A percentile compares a stretch with the other conserved stretches of the same genome.
These are phyloP conservation scores for Lactifluus rugatus DNA, from an alignment of 768 basidiomycete genomes.

Conservation along the genomic window DNA sequence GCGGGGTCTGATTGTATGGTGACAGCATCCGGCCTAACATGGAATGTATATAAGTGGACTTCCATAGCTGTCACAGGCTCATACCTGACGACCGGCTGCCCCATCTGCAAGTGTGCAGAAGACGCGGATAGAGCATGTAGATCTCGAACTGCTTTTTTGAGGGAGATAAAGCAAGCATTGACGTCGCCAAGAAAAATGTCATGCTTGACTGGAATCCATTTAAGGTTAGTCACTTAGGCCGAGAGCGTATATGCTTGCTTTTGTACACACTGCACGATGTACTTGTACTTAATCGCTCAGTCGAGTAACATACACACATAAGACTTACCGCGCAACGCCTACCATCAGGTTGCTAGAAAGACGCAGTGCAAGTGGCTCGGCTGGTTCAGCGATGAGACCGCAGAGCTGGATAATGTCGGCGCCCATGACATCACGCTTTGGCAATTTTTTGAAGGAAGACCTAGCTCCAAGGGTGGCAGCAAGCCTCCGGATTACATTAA, in stretches of 20 bases:
- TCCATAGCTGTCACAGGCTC: slow-evolving; percentile 15
- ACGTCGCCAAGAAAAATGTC: slow-evolving; percentile 78
- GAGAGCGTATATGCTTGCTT: slow-evolving; percentile 26
- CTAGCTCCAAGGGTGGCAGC: slow-evolving; percentile 85
- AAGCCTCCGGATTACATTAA: slow-evolving; percentile 44
- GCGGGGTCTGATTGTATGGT: slow-evolving; percentile 25
- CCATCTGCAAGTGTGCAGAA: slow-evolving; percentile 58
- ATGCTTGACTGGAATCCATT: slow-evolving; percentile 53
- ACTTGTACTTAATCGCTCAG: background rate
- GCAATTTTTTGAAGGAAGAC: slow-evolving; percentile 76
- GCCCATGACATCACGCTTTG: slow-evolving; percentile 71
- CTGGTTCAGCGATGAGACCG: slow-evolving; percentile 68
- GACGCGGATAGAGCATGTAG: slow-evolving; percentile 36
- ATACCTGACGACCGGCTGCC: slow-evolving; percentile 55
- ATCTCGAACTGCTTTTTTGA: slow-evolving; percentile 74
- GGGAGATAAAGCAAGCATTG: slow-evolving; percentile 59
- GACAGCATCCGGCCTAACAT: slow-evolving; percentile 27
- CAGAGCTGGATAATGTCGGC: slow-evolving; percentile 80
- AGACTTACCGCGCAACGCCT: slow-evolving; percentile 71
- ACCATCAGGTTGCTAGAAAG: slow-evolving; percentile 85
- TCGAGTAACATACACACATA: background rate
- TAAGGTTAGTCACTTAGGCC: background rate
- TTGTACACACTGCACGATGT: slow-evolving; percentile 35
- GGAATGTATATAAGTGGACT: background rate
- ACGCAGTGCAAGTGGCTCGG: slow-evolving; percentile 77